Evolutionary conservation across 495 filamentous ascomycete genomes (phyloP).

Genomic region (Penicillium lagena): DNA sequence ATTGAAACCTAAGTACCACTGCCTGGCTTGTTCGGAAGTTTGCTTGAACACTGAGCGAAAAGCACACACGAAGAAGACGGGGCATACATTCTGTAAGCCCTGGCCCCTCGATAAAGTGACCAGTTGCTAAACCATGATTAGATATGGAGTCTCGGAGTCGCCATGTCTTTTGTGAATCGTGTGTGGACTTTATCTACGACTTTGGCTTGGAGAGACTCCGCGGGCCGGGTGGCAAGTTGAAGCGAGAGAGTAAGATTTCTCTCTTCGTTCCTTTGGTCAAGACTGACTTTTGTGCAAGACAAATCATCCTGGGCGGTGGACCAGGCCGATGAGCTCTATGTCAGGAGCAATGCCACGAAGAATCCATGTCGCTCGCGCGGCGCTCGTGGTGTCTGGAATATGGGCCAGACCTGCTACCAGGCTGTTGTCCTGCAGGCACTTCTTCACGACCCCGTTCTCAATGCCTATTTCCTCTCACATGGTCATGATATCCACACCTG

Average conservation of each 20-base stretch:
- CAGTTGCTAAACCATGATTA: slow-evolving; percentile 25
- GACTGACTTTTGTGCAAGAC: slow-evolving; percentile 9
- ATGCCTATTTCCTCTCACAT: slow-evolving; percentile 80
- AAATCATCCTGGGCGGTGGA: slow-evolving; percentile 20
- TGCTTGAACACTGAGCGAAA: slow-evolving; percentile 28
- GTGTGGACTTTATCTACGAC: slow-evolving; percentile 83
- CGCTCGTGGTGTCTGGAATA: slow-evolving; percentile 87
- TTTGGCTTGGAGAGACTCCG: slow-evolving; percentile 67
- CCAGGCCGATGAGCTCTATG: slow-evolving; percentile 32
- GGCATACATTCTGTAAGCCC: slow-evolving; percentile 37
- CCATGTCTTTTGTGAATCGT: slow-evolving; percentile 74
- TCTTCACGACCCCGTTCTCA: slow-evolving; percentile 80
- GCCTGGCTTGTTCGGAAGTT: slow-evolving; percentile 32
- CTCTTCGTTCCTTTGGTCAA: too few species aligned
- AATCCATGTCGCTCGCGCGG: slow-evolving; percentile 41
- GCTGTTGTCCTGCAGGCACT: slow-evolving; percentile 84
- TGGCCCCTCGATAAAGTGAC: background rate
- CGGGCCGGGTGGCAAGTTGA: slow-evolving; percentile 21
- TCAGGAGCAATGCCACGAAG: slow-evolving; percentile 36
- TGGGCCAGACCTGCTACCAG: slow-evolving; percentile 91
- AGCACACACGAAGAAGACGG: slow-evolving; percentile 34
- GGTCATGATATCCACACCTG: slow-evolving; percentile 72
- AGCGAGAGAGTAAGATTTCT: slow-evolving; percentile 14
- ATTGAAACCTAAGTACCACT: slow-evolving; percentile 37
- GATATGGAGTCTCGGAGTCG: slow-evolving; percentile 79